Evolutionary conservation across 345 rosid genomes (phyloP).

Genomic region (Trapa incisa): DNA sequence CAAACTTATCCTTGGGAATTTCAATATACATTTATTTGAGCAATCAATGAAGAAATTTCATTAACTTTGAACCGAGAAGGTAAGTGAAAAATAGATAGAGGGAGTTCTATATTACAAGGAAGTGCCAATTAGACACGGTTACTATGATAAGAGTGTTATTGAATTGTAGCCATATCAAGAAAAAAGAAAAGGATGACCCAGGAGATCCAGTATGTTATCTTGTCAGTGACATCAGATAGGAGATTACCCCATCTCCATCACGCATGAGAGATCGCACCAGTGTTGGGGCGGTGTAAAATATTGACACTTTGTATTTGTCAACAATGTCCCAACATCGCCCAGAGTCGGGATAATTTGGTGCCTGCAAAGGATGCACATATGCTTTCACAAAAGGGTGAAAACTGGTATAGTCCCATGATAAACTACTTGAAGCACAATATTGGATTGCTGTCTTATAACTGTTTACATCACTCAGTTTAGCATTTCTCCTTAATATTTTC

Average conservation of each 20-base stretch:
- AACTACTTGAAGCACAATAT: background rate
- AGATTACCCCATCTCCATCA: slow-evolving; percentile 59
- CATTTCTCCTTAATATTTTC: background rate
- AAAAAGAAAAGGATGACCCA: background rate
- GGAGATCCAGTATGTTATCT: background rate
- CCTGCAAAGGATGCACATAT: slow-evolving; percentile 31
- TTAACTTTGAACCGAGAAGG: too few species aligned
- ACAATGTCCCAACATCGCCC: slow-evolving; percentile 98
- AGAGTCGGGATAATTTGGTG: slow-evolving; percentile 85
- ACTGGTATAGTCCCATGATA: background rate
- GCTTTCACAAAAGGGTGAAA: slow-evolving; percentile 7
- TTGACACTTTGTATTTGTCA: slow-evolving; percentile 83
- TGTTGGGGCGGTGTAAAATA: slow-evolving; percentile 94
- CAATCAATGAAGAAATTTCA: too few species aligned
- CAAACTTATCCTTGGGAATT: background rate
- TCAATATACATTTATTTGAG: background rate
- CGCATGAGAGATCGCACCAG: slow-evolving; percentile 98
- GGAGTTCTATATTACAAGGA: background rate
- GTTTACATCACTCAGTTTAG: background rate
- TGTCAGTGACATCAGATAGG: slow-evolving; percentile 3
- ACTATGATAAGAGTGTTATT: background rate
- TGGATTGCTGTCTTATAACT: background rate
- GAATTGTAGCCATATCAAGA: background rate
- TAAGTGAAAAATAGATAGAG: background rate
- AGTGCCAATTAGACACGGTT: background rate